Evolutionary conservation across 1,284 basidiomycete genomes (phyloP).

Genomic region (Mycena sp.): DNA sequence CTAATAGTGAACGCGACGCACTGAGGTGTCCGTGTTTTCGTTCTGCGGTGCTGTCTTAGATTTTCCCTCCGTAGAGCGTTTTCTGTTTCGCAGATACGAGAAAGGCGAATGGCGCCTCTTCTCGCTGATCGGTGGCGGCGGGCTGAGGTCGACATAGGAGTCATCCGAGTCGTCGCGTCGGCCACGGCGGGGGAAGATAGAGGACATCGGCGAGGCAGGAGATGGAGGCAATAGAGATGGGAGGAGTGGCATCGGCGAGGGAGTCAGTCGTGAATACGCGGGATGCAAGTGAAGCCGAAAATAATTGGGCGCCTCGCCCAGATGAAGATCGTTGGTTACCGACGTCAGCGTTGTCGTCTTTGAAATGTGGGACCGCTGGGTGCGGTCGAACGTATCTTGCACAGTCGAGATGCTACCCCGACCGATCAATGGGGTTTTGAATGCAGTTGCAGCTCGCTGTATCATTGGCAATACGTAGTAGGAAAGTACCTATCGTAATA

Average conservation of each 20-base stretch:
- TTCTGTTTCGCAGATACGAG: constrained; percentile 23
- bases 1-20: no score
- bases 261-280: not conserved
- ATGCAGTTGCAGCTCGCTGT: no score
- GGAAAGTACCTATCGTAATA: no score
- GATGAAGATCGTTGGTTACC: not conserved
- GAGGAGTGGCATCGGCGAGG: not conserved
- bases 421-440: no score
- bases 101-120: constrained; percentile 25
- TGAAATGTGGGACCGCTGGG: no score
- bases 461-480: no score
- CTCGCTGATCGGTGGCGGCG: constrained; percentile 17
- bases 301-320: not conserved
- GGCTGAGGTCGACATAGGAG: constrained; percentile 22
- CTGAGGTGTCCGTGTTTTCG: no score
- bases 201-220: constrained; percentile 14
- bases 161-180: constrained; percentile 9
- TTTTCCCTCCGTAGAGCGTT: constrained; percentile 17
- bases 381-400: no score
- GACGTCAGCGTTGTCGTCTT: no score
- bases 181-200: constrained; percentile 19
- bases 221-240: not conserved
- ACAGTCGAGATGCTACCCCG: no score
- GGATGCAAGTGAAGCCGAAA: not conserved
- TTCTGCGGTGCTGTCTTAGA: not conserved